Evolutionary conservation across 306 rosid species (phyloP), one percentile per base, ranked within the genome.

Genomic region (Ormosia emarginata): DNA sequence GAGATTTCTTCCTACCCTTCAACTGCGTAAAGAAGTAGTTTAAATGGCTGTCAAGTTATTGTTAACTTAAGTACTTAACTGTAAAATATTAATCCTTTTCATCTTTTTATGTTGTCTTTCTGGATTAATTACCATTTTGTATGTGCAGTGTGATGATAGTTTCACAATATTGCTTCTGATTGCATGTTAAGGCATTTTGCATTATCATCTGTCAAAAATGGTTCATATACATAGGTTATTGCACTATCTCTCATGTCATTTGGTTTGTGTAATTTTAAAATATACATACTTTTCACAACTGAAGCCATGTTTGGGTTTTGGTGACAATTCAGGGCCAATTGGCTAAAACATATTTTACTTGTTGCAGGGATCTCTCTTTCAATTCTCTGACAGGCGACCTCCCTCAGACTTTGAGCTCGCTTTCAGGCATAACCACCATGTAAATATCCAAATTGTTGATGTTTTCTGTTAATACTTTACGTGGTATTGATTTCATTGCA

Each of bases 301-400:
- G 59, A 17, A 70, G 68, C 80, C 66, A 50, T 46, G 36, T 75
- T 65, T 78, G 12, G 37, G 55, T 67, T 75, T 81, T 84, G 63
- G 61, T 67, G 57, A 70, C n/a, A 52, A 61, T 71, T 55, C 29
- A 40, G 12, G 41, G 49, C 24, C 29, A 40, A 74, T 65, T 83
- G 83, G 81, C 49, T 2, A 68, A 59, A 37, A 78, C 29, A 37
- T 79, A 18, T 80, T 41, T 81, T 78, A 13, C 88, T 82, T 79
- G 67, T 85, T 83, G 81, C 94, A 95, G 99, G 97, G 99, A 96
- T 81, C 86, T 96, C 64, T 96, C 98, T 37, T 93, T 86, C 88
- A 96, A 96, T 87, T 5, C 83, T 80, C 67, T 96, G 66, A 41
- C 91, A 7, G 94, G 99, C 39, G 83, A 78, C 89, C 98, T 96